These are phyloP conservation scores for Dipteronia sinensis DNA, from an alignment of 345 rosid species.

Conservation along the genomic window DNA sequence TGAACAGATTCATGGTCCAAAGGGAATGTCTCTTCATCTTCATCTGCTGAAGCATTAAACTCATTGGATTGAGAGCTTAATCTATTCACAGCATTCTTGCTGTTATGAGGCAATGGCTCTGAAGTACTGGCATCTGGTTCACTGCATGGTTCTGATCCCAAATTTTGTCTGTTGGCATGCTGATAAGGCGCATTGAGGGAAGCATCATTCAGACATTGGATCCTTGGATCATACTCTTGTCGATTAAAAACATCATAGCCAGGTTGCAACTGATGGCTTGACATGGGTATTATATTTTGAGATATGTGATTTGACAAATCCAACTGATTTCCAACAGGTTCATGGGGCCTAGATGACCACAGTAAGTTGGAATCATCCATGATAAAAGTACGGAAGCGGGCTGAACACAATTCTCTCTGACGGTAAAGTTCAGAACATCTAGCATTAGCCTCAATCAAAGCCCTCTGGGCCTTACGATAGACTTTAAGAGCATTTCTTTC, in stretches of 20 bases:
- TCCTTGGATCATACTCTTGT: slow-evolving; percentile 33
- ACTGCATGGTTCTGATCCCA: slow-evolving; percentile 82
- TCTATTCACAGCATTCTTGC: slow-evolving; percentile 45
- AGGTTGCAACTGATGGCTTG: slow-evolving; percentile 44
- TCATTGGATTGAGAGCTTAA: slow-evolving; percentile 56
- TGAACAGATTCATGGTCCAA: slow-evolving; percentile 45
- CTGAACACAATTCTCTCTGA: slow-evolving; percentile 74
- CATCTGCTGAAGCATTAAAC: slow-evolving; percentile 57
- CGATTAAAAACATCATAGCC: slow-evolving; percentile 36
- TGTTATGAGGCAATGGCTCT: slow-evolving; percentile 62
- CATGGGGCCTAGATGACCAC: slow-evolving; percentile 52
- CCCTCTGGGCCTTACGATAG: slow-evolving; percentile 85
- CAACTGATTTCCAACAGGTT: slow-evolving; percentile 40
- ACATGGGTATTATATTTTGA: slow-evolving; percentile 44
- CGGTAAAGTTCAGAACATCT: slow-evolving; percentile 73
- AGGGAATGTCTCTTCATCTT: slow-evolving; percentile 60
- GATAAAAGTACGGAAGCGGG: slow-evolving; percentile 64
- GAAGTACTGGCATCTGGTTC: slow-evolving; percentile 90
- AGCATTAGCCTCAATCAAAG: slow-evolving; percentile 83
- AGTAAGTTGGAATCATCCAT: slow-evolving; percentile 56
- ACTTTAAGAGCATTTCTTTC: slow-evolving; percentile 91
- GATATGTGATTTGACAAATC: slow-evolving; percentile 34
- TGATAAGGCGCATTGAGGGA: slow-evolving; percentile 30
- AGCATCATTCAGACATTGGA: slow-evolving; percentile 24
- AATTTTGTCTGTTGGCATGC: slow-evolving; percentile 45